These are phyloP conservation scores for Pythium sukuiense DNA, from an alignment of 352 stramenopile genomes.

Conservation along the genomic window DNA sequence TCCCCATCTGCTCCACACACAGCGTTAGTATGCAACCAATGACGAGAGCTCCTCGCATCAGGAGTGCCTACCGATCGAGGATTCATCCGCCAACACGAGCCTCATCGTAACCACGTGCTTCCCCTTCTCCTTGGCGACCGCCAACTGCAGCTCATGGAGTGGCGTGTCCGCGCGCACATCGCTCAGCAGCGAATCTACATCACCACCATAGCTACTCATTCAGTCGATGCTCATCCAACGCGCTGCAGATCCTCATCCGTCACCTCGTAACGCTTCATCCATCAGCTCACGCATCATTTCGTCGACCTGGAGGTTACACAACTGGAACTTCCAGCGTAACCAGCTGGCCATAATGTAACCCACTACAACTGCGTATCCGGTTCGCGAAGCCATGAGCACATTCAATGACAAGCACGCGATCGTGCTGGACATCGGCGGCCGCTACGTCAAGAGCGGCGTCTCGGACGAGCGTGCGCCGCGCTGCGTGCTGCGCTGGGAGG, in stretches of 20 bases:
- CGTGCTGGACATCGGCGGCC: conserved; percentile 74
- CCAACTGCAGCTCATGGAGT: conserved; percentile 15
- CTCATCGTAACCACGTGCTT: conserved; percentile 2
- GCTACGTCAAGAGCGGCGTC: conserved; percentile 69
- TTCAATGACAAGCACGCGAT: conserved; percentile 47
- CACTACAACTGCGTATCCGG: background rate
- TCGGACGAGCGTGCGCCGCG: conserved; percentile 76
- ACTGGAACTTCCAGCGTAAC: background rate
- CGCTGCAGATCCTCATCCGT: background rate
- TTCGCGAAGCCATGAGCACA: conserved; percentile 20
- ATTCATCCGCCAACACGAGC: conserved; percentile 12
- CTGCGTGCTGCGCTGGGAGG: conserved; percentile 66
- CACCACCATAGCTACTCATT: background rate
- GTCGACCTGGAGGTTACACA: too few relatives aligned
- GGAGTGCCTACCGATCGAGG: conserved; percentile 1
- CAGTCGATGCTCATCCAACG: background rate
- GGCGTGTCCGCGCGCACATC: conserved; percentile 1
- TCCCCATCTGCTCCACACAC: conserved; percentile 1
- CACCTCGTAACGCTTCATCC: conserved; percentile 8
- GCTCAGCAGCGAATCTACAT: conserved; percentile 11
- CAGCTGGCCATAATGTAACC: conserved; percentile 11
- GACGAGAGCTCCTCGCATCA: background rate
- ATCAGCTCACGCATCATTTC: conserved; percentile 11
- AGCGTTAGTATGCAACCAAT: background rate
- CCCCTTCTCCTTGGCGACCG: conserved; percentile 15